Base-by-base conservation (phyloP, 306 rosid genomes). In the Trifolium repens region DNA sequence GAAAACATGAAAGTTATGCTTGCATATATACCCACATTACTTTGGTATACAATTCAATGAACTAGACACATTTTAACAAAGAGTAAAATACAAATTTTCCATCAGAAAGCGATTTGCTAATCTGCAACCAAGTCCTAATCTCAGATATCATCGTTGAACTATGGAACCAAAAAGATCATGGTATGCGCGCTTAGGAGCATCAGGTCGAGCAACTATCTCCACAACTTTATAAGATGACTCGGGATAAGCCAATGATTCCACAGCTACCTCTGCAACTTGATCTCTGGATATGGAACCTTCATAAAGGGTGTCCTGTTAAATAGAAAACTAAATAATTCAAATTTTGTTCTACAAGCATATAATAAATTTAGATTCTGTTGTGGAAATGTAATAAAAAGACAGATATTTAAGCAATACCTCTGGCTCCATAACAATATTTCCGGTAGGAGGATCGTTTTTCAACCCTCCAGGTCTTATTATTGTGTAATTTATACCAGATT, bases 391-490 rank as follows among this genome's bases (percentile, higher is more conserved):
- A 40, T 30, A 40, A 30, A 83, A 43, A 60, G 26, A 40, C 40
- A 83, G 74, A 62, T 32, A 61, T 47, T 32, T 42, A 61, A 67
- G 63, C 19, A 72, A 49, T 83, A 94, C 98, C 96, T 94, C 98
- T 17, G 96, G 91, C 76, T 91, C 87, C 98, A 91, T 90, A n/a
- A 91, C 86, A 72, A 94, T 64, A 64, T 90, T 94, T 61, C 97
- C 97, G 5, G 88, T 30, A 8, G 98, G 98, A 65, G 97, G 96
- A 7, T 91, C 98, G 22, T 91, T 94, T 83, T 69, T 88, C 91
- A 94, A 84, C 42, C 98, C 98, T 2, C 97, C 98, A 26, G 97
- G 96, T 87, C 98, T 94, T 74, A 94, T 86, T 40, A 94, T 94
- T 30, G 98, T 94, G 88, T 94, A 91, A 84, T 94, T 83, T 68